phyloP scores from a whole-genome alignment of 2,329 filamentous ascomycete species.

The Teratosphaeria pseudoeucalypti region DNA sequence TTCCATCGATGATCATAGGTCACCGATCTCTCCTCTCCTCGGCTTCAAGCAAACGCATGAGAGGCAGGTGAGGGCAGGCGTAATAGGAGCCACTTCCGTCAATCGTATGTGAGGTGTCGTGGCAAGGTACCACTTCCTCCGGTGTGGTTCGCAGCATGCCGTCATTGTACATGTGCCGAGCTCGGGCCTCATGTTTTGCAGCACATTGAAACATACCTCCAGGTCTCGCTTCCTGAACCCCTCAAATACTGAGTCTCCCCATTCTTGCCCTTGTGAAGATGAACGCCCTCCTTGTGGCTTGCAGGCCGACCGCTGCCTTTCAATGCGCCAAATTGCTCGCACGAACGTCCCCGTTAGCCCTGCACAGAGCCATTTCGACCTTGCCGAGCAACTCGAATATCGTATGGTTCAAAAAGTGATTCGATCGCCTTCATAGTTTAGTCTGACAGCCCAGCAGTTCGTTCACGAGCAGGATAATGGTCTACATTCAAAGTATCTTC shows the following conservation, averaged over 20 bases:
- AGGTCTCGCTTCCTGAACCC: neutral
- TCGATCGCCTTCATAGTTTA: neutral
- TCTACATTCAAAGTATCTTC: slow-evolving; percentile 27
- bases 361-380: slow-evolving; percentile 27
- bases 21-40: no score
- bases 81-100: no score
- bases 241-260: neutral
- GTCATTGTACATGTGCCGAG: neutral
- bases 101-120: neutral
- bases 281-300: neutral
- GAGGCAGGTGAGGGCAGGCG: no score
- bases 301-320: slow-evolving; percentile 8
- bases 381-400: slow-evolving; percentile 22
- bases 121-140: neutral
- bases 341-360: slow-evolving; percentile 11
- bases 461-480: neutral
- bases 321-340: slow-evolving; percentile 12
- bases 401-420: neutral
- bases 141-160: neutral
- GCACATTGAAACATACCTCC: neutral
- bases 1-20: neutral
- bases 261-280: neutral
- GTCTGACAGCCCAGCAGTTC: neutral
- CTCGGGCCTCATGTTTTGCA: neutral
- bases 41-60: no score